These are phyloP conservation scores for Darksidea phi DNA, from an alignment of 495 filamentous ascomycete genomes.

Conservation along the genomic window DNA sequence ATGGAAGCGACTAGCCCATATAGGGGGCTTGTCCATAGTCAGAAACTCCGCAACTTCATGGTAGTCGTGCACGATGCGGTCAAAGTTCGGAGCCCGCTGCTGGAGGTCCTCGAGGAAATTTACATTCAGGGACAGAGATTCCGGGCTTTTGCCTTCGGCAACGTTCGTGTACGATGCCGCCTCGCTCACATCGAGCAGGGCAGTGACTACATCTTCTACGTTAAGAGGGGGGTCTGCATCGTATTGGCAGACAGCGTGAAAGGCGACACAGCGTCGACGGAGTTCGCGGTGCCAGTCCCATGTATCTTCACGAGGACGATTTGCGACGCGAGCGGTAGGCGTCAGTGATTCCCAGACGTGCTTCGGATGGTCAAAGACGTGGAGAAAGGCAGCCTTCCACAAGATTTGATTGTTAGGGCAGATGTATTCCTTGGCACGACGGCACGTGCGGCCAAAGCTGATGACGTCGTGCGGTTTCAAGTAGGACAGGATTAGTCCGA, in stretches of 20 bases:
- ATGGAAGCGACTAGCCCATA: conserved; percentile 27
- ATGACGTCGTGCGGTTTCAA: conserved; percentile 14
- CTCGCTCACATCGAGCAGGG: conserved; percentile 22
- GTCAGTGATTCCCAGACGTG: conserved; percentile 15
- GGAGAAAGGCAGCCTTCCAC: conserved; percentile 22
- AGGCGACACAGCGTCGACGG: conserved; percentile 7
- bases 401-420: conserved; percentile 26
- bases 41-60: too few relatives aligned
- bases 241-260: conserved; percentile 15
- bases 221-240: neutral
- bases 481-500: conserved; percentile 26
- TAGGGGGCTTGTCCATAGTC: too few relatives aligned
- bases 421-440: conserved; percentile 21
- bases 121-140: conserved; percentile 24
- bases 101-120: conserved; percentile 19
- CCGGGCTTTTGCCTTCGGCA: neutral
- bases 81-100: neutral
- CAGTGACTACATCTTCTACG: conserved; percentile 6
- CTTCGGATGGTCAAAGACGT: conserved; percentile 32
- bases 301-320: conserved; percentile 6
- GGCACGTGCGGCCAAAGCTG: conserved; percentile 27
- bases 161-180: conserved; percentile 10
- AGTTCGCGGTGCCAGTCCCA: conserved; percentile 32
- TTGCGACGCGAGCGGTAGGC: conserved; percentile 21
- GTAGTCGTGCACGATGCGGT: conserved; percentile 31